Evolutionary conservation across 176 grass and related monocot species (phyloP), one percentile per base, ranked within the genome.

Genomic region (Carex pumila): DNA sequence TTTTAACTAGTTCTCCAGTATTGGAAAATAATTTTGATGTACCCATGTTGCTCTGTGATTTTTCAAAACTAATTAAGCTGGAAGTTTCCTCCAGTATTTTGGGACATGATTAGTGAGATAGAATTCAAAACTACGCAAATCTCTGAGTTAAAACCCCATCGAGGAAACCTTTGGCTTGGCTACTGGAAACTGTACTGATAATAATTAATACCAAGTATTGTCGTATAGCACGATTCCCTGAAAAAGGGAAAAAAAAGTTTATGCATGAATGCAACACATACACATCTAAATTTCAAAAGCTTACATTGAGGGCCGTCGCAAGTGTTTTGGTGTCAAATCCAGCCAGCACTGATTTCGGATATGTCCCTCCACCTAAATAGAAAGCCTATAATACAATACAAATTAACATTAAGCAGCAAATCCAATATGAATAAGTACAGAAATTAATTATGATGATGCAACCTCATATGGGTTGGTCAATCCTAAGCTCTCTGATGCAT

Each of bases 401-500:
- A 6, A 41, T 68, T 68, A 37, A 22, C 75, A 57, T 71, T 7
- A 30, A 45, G 1, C 45, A 18, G 12, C 41, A 80, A 43, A 47
- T 77, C 8, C 52, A 81, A 64, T n/a, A 71, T 47, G 29, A 36
- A 88, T 19, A 18, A 15, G 10, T 56, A 45, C 6, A 9, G 12
- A 74, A 12, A 32, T 34, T 12, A 56, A 56, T 0, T 21, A 31
- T 22, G 3, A 74, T 13, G 12, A 18, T 47, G 29, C 49, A 36
- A 98, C 93, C 86, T 89, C 91, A 63, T 95, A 98, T 29, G 86
- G 91, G 34, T 82, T 66, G 7, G 84, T 79, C 18, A 30, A 56
- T 11, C 93, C 93, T 13, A 91, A 30, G 93, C 83, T 90, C 29
- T 98, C 96, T 1, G 93, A 92, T 7, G 91, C 68, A 82, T 98